These are phyloP conservation scores for Truncatella angustata DNA, from an alignment of 2,329 filamentous ascomycete genomes.

Conservation along the genomic window DNA sequence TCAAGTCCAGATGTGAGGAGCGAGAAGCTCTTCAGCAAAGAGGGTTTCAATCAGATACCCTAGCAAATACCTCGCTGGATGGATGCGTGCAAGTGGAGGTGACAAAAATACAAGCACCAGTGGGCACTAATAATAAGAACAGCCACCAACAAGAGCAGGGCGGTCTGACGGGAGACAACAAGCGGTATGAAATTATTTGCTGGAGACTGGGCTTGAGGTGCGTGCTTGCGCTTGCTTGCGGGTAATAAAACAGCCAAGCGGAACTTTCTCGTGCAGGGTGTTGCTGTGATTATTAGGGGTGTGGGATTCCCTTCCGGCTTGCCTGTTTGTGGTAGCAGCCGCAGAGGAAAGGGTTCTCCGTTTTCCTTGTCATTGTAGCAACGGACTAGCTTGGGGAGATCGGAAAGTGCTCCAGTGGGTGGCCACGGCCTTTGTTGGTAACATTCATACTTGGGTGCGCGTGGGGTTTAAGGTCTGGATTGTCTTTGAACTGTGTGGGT, in stretches of 20 bases:
- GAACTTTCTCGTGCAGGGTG: background rate
- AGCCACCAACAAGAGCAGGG: background rate
- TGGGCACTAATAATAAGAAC: background rate
- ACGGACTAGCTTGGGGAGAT: background rate
- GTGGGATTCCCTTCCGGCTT: background rate
- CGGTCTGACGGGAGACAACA: background rate
- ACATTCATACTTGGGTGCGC: no score
- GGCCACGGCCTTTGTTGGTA: background rate
- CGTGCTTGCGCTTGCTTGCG: background rate
- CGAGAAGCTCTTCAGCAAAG: background rate
- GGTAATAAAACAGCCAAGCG: background rate
- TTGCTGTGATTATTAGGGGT: background rate
- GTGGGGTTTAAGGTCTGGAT: background rate
- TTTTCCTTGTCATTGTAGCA: background rate
- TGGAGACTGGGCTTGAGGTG: no score
- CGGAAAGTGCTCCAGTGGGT: background rate
- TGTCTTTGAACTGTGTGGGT: background rate
- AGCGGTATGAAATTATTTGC: slow-evolving; percentile 3
- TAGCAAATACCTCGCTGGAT: slow-evolving; percentile 4
- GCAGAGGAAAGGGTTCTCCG: background rate
- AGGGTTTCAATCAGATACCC: slow-evolving; percentile 2
- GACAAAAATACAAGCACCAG: background rate
- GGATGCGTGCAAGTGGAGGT: background rate
- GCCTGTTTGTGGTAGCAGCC: background rate
- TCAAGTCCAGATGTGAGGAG: background rate